phyloP scores from a whole-genome alignment of 495 filamentous ascomycete genomes.

The Aspergillus saccharolyticus region DNA sequence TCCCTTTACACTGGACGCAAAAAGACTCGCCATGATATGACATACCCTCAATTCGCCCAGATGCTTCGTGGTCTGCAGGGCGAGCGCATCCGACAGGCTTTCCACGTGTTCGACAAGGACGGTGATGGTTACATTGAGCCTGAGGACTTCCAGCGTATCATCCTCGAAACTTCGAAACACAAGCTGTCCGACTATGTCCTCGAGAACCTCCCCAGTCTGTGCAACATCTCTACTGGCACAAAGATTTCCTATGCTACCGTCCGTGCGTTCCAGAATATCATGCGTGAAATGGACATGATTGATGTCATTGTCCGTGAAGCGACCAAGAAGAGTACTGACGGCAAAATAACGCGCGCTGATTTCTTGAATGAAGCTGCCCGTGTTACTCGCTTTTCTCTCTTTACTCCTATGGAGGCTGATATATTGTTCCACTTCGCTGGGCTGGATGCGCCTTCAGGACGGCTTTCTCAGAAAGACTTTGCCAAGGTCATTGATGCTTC shows the following conservation, averaged over 20 bases:
- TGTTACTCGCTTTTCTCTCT: constrained; percentile 85
- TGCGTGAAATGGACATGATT: constrained; percentile 95
- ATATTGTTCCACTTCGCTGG: constrained; percentile 98
- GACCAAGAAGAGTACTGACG: constrained; percentile 74
- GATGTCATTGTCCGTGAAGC: constrained; percentile 87
- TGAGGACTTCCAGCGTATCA: constrained; percentile 93
- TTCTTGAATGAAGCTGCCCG: constrained; percentile 92
- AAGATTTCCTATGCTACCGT: constrained; percentile 98
- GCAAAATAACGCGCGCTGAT: constrained; percentile 88
- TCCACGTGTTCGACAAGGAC: constrained; percentile 85
- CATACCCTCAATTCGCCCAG: constrained; percentile 95
- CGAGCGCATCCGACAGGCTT: constrained; percentile 91
- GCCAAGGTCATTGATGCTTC: constrained; percentile 90
- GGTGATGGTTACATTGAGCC: constrained; percentile 97
- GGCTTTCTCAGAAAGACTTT: constrained; percentile 80
- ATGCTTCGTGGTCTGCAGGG: constrained; percentile 96
- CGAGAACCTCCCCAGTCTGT: constrained; percentile 87
- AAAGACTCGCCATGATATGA: constrained; percentile 78
- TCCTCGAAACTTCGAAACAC: constrained; percentile 85
- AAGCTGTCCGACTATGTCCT: constrained; percentile 96
- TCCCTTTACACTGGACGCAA: constrained; percentile 84
- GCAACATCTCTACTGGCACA: constrained; percentile 86
- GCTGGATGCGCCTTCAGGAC: constrained; percentile 78
- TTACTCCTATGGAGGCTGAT: constrained; percentile 98
- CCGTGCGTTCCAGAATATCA: constrained; percentile 92